Conservation (phyloP, 495 filamentous ascomycete genomes). For the Penicillium chermesinum region DNA sequence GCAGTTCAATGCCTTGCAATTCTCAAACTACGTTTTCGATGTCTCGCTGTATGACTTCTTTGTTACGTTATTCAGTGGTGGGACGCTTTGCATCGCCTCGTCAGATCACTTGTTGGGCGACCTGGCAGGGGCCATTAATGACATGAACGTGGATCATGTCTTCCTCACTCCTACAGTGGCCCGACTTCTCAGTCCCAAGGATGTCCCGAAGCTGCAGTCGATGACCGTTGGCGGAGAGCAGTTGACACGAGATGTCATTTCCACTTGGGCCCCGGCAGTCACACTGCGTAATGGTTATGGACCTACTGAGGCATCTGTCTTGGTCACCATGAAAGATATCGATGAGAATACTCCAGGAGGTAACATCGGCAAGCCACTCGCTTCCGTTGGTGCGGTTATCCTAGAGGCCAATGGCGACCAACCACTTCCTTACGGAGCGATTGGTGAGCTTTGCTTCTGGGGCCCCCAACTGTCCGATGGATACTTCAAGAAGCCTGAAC, state of each 20-base stretch:
- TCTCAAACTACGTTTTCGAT: constrained; percentile 20
- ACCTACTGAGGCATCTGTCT: constrained; percentile 22
- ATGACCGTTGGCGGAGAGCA: constrained; percentile 25
- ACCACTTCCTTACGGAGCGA: constrained; percentile 36
- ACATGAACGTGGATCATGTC: constrained; percentile 16
- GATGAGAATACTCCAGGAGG: constrained; percentile 6
- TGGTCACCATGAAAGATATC: constrained; percentile 13
- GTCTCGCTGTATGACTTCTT: constrained; percentile 13
- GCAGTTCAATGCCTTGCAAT: not conserved
- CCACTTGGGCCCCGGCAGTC: constrained; percentile 13
- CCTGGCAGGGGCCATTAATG: constrained; percentile 26
- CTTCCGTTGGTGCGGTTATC: constrained; percentile 15
- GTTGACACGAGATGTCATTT: constrained; percentile 15
- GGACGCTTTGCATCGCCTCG: constrained; percentile 18
- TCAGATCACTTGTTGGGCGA: constrained; percentile 16
- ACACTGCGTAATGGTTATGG: constrained; percentile 22
- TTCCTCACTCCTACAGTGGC: constrained; percentile 28
- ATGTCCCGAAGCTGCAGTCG: constrained; percentile 17
- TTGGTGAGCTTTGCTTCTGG: constrained; percentile 44
- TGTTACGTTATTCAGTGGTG: constrained; percentile 13
- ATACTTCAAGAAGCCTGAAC: constrained; percentile 28
- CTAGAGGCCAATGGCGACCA: constrained; percentile 22
- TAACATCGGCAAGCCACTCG: constrained; percentile 23
- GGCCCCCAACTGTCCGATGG: constrained; percentile 39
- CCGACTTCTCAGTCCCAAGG: constrained; percentile 16